phyloP scores from a whole-genome alignment of 2,329 filamentous ascomycete genomes.

The Emydomyces testavorans region DNA sequence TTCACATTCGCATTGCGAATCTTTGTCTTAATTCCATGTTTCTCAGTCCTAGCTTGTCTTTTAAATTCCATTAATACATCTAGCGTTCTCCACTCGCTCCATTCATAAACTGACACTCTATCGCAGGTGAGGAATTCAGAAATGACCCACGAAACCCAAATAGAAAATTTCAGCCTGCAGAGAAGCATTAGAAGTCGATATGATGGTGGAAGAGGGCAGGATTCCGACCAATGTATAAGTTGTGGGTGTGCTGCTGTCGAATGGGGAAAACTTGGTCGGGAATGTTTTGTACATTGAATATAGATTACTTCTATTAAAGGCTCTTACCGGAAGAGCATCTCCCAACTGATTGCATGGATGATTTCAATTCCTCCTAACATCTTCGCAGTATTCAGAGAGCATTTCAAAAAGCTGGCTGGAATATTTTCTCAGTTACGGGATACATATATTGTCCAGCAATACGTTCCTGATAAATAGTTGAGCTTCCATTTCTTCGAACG shows the following conservation, averaged over 20 bases:
- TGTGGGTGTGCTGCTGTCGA: not conserved
- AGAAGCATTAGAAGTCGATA: slow-evolving; percentile 25
- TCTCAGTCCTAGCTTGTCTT: slow-evolving; percentile 38
- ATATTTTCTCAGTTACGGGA: too few relatives aligned
- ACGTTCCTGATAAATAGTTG: too few relatives aligned
- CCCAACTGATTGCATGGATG: not conserved
- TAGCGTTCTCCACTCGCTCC: not conserved
- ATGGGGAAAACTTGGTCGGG: not conserved
- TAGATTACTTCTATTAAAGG: slow-evolving; percentile 13
- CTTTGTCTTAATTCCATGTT: not conserved
- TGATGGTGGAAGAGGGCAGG: not conserved
- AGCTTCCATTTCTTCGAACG: too few relatives aligned
- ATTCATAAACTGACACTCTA: slow-evolving; percentile 46
- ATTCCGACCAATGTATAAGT: not conserved
- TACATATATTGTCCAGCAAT: too few relatives aligned
- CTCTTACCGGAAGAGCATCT: not conserved
- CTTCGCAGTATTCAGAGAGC: too few relatives aligned
- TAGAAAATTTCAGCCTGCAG: slow-evolving; percentile 25
- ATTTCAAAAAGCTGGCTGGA: too few relatives aligned
- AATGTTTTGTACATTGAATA: slow-evolving; percentile 18
- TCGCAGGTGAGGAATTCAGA: slow-evolving; percentile 88
- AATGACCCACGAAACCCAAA: slow-evolving; percentile 79
- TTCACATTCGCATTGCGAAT: not conserved
- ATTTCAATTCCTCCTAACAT: not conserved
- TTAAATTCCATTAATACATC: slow-evolving; percentile 50